Conservation (phyloP, 331 rosid genomes). For the Malus hybrid region DNA sequence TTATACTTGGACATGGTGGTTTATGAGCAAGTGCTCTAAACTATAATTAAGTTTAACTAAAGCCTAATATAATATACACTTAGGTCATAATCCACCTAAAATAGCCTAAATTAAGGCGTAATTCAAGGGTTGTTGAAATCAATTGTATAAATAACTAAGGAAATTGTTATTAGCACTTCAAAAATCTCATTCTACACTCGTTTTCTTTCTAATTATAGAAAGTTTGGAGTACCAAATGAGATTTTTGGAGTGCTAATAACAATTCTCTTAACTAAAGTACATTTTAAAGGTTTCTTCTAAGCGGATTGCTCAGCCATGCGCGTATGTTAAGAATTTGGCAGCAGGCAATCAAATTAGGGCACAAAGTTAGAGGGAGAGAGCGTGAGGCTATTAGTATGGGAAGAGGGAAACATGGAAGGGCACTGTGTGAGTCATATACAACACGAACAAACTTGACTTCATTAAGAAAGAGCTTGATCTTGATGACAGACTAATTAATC, state of each 20-base stretch:
- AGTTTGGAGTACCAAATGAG: too few species aligned
- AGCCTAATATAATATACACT: conserved; percentile 14
- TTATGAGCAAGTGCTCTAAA: conserved; percentile 4
- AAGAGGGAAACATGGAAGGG: conserved; percentile 58
- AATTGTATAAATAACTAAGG: conserved; percentile 14
- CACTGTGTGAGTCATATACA: conserved; percentile 27
- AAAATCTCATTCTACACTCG: too few species aligned
- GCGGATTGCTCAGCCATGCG: too few species aligned
- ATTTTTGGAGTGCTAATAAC: too few species aligned
- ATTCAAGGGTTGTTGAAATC: conserved; percentile 73
- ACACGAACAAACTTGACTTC: conserved; percentile 39
- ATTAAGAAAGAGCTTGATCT: not conserved
- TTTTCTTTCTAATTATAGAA: too few species aligned
- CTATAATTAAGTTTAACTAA: conserved; percentile 25
- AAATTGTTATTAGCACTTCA: too few species aligned
- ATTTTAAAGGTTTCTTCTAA: too few species aligned
- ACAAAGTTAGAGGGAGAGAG: conserved; percentile 16
- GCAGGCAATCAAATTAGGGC: conserved; percentile 1
- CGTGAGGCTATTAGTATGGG: conserved; percentile 29
- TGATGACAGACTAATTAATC: conserved; percentile 12
- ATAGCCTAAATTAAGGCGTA: conserved; percentile 76
- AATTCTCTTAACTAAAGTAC: too few species aligned
- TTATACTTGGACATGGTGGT: not conserved
- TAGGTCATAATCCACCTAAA: conserved; percentile 27
- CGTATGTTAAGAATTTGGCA: not conserved